Evolutionary conservation across 2,329 filamentous ascomycete species (phyloP).

Genomic region (Aureobasidium pullulans): DNA sequence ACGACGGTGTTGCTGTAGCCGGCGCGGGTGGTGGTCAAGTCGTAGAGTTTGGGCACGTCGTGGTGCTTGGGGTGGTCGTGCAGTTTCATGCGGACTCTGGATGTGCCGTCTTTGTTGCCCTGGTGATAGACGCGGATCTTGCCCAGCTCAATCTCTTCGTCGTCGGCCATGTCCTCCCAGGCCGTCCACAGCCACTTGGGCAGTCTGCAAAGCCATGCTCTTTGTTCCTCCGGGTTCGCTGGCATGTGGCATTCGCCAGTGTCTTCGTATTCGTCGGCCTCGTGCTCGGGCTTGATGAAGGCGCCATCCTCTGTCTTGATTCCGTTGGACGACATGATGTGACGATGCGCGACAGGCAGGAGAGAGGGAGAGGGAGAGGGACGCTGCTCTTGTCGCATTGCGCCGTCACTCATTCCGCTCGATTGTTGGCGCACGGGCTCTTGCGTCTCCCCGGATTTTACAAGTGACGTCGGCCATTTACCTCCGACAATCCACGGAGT

Average conservation of each 20-base stretch:
- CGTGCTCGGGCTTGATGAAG: slow-evolving; percentile 31
- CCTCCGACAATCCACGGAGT: too few species aligned
- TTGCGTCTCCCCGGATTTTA: background rate
- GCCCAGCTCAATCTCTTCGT: slow-evolving; percentile 74
- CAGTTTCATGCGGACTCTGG: slow-evolving; percentile 50
- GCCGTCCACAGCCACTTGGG: slow-evolving; percentile 75
- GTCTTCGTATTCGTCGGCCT: slow-evolving; percentile 37
- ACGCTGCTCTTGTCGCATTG: background rate
- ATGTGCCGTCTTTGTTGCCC: slow-evolving; percentile 15
- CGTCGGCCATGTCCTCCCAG: slow-evolving; percentile 68
- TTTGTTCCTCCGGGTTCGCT: slow-evolving; percentile 15
- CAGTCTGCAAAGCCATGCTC: slow-evolving; percentile 64
- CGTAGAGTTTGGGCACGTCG: slow-evolving; percentile 79
- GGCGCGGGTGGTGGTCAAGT: slow-evolving; percentile 61
- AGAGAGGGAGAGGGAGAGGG: background rate
- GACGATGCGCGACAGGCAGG: background rate
- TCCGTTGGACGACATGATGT: slow-evolving; percentile 28
- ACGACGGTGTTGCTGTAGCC: slow-evolving; percentile 79
- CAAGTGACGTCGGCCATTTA: slow-evolving; percentile 1
- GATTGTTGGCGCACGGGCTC: background rate
- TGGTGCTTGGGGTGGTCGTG: slow-evolving; percentile 62
- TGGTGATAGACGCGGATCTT: slow-evolving; percentile 50
- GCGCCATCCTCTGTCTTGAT: slow-evolving; percentile 33
- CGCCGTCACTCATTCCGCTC: background rate
- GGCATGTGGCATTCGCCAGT: slow-evolving; percentile 33